A percentile compares a stretch with the other conserved stretches of the same genome.
These are phyloP conservation scores for Blechomonas ayalai DNA, from an alignment of 208 protist species.

Conservation along the genomic window DNA sequence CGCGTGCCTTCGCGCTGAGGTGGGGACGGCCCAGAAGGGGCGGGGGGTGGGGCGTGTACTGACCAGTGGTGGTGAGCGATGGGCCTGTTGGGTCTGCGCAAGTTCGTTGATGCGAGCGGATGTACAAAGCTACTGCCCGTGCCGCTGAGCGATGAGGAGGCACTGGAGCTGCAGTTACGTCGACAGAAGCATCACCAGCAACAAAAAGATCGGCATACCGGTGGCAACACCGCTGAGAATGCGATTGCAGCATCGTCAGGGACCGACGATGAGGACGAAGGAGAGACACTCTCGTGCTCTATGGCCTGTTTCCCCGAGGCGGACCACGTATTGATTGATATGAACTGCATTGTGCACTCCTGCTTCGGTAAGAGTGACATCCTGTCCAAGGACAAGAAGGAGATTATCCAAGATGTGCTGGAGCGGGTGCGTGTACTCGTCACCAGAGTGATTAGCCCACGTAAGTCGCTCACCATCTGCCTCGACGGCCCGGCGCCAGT, in stretches of 20 bases:
- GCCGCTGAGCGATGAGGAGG: slow-evolving; percentile 38
- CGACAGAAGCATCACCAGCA: slow-evolving; percentile 8
- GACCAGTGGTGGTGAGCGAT: slow-evolving; percentile 17
- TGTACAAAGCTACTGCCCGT: slow-evolving; percentile 65
- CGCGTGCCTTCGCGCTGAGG: too few species aligned
- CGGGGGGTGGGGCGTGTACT: too few species aligned
- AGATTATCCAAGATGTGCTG: slow-evolving; percentile 72
- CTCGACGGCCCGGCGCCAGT: slow-evolving; percentile 77
- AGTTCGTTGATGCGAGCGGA: slow-evolving; percentile 71
- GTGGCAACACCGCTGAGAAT: neutral
- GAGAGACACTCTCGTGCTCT: slow-evolving; percentile 1
- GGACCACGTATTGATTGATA: slow-evolving; percentile 79
- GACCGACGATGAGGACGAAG: neutral
- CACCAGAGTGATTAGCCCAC: slow-evolving; percentile 50
- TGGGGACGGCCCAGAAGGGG: too few species aligned
- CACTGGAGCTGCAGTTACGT: slow-evolving; percentile 12
- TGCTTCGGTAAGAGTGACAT: slow-evolving; percentile 37
- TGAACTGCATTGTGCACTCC: slow-evolving; percentile 83
- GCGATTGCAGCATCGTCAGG: neutral
- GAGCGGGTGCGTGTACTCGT: slow-evolving; percentile 57
- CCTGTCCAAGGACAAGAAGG: slow-evolving; percentile 28
- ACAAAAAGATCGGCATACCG: neutral
- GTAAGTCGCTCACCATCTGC: slow-evolving; percentile 62
- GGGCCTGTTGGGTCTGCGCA: slow-evolving; percentile 74
- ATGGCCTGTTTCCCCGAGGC: slow-evolving; percentile 9